These are phyloP conservation scores for Neophaeococcomyces mojaviensis DNA, from an alignment of 2,329 filamentous ascomycete species.

Conservation along the genomic window DNA sequence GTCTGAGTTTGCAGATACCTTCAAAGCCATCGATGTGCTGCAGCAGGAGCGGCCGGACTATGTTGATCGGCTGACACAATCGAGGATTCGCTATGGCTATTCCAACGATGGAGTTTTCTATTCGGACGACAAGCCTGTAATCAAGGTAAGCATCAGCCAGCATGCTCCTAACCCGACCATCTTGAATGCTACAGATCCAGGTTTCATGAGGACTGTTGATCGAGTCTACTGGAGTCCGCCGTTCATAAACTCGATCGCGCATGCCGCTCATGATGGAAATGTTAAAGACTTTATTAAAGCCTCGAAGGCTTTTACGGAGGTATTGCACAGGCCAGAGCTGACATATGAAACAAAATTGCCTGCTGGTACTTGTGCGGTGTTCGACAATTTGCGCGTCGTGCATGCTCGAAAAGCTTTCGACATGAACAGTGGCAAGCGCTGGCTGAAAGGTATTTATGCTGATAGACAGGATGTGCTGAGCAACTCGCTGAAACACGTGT, in stretches of 20 bases:
- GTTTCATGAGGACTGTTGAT: conserved; percentile 25
- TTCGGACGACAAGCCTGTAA: conserved; percentile 48
- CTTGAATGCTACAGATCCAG: conserved; percentile 1
- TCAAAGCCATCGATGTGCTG: conserved; percentile 49
- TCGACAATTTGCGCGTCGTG: conserved; percentile 74
- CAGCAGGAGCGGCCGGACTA: conserved; percentile 12
- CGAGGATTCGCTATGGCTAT: conserved; percentile 40
- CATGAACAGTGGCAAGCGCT: conserved; percentile 56
- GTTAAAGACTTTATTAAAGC: conserved; percentile 31
- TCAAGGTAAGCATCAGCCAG: conserved; percentile 21
- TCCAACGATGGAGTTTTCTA: conserved; percentile 58
- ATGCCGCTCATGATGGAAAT: background rate
- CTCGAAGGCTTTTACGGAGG: conserved; percentile 50
- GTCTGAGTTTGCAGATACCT: conserved; percentile 76
- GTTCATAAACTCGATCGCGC: conserved; percentile 52
- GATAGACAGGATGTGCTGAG: conserved; percentile 53
- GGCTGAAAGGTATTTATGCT: conserved; percentile 81
- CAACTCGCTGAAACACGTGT: conserved; percentile 13
- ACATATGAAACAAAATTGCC: conserved; percentile 65
- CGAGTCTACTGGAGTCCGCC: conserved; percentile 67
- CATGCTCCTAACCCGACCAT: conserved; percentile 8
- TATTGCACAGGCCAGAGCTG: conserved; percentile 51
- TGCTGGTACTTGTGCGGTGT: conserved; percentile 84
- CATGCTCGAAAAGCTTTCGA: conserved; percentile 78
- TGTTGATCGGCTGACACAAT: conserved; percentile 10